phyloP scores from a whole-genome alignment of 2,329 filamentous ascomycete genomes.

The Colletotrichum sp. region DNA sequence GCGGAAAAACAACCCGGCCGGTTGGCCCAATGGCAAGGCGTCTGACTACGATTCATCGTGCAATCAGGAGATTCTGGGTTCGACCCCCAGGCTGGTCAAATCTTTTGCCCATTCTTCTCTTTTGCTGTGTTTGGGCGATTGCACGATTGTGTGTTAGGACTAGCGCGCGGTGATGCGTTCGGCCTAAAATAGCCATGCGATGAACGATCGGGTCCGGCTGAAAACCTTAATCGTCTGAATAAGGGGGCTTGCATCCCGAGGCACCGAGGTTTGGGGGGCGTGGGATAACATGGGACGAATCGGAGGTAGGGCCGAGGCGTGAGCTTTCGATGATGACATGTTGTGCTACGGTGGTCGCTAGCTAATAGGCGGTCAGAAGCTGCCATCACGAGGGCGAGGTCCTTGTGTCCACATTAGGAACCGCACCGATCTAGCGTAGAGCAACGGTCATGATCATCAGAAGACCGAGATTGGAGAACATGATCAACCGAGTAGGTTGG shows the following conservation, averaged over 20 bases:
- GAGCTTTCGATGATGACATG: background rate
- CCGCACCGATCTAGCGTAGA: background rate
- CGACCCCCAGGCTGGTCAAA: conserved; percentile 20
- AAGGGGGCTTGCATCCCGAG: background rate
- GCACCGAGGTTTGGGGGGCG: background rate
- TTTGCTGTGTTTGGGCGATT: background rate
- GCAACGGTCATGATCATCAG: background rate
- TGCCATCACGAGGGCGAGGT: background rate
- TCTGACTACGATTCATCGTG: conserved; percentile 41
- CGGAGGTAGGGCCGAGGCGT: background rate
- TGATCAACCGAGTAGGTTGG: background rate
- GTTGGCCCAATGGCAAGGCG: conserved; percentile 46
- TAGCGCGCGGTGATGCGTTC: background rate
- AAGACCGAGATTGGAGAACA: background rate
- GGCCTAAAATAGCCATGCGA: background rate
- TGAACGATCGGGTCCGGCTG: background rate
- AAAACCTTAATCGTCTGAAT: background rate
- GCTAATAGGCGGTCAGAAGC: background rate
- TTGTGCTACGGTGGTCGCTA: background rate
- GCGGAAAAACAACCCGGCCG: background rate
- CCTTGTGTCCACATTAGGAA: background rate
- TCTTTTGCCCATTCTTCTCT: background rate
- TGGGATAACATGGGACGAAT: background rate
- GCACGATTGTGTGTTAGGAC: background rate
- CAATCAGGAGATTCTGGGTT: conserved; percentile 22